Conservation (phyloP, 2,329 filamentous ascomycete genomes). For the Blumeria hordei region DNA sequence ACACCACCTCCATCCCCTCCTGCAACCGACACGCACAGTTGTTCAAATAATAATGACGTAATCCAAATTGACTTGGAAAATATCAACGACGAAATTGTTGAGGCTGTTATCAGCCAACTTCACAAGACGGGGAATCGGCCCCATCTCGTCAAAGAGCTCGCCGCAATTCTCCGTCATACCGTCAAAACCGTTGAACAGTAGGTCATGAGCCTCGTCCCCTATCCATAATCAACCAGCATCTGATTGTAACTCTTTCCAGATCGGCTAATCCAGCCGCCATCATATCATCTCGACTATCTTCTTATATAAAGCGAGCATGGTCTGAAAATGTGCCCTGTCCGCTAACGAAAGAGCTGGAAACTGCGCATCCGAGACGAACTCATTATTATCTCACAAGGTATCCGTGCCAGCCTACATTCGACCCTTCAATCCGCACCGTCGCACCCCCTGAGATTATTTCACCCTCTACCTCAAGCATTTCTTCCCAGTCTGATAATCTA, state of each 20-base stretch:
- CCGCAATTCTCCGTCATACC: constrained; percentile 43
- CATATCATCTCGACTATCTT: constrained; percentile 73
- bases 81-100: constrained; percentile 88
- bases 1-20: constrained; percentile 62
- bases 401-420: constrained; percentile 58
- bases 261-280: constrained; percentile 90
- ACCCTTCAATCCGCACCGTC: constrained; percentile 26
- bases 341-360: constrained; percentile 75
- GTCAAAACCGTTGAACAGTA: constrained; percentile 82
- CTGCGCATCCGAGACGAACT: constrained; percentile 76
- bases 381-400: constrained; percentile 92
- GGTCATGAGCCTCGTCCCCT: constrained; percentile 18
- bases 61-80: constrained; percentile 44
- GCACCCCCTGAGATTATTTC: constrained; percentile 44
- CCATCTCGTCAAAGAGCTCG: constrained; percentile 84
- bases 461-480: constrained; percentile 51
- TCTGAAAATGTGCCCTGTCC: constrained; percentile 59
- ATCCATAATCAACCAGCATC: not conserved
- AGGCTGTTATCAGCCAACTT: constrained; percentile 68
- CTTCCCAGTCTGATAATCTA: constrained; percentile 48
- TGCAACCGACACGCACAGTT: constrained; percentile 16
- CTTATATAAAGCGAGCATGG: constrained; percentile 76
- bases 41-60: constrained; percentile 5
- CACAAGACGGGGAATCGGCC: constrained; percentile 79
- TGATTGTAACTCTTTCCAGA: constrained; percentile 22